A percentile compares a stretch with the other conserved stretches of the same genome.
phyloP scores from a whole-genome alignment of 768 basidiomycete species.

The Terana coerulea region DNA sequence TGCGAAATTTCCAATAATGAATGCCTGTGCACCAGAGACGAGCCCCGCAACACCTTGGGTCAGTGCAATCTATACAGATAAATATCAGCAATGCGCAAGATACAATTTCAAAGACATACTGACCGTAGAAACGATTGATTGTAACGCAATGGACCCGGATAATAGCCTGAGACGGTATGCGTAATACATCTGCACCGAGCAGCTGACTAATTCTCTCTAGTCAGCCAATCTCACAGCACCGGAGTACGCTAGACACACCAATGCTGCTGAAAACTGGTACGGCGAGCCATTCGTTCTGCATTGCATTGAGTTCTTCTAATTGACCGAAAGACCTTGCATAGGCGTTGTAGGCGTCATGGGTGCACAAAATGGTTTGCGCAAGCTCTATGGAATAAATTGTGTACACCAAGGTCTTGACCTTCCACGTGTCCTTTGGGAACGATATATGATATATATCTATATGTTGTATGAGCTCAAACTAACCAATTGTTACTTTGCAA shows the following conservation, averaged over 20 bases:
- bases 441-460: constrained; percentile 12
- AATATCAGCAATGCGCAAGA: not conserved
- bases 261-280: not conserved
- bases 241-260: not conserved
- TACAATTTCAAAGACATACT: not conserved
- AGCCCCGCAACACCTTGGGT: not conserved
- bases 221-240: too few relatives aligned
- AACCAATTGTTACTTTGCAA: not conserved
- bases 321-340: constrained; percentile 25
- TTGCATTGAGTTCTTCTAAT: not conserved
- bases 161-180: not conserved
- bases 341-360: constrained; percentile 21
- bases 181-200: constrained; percentile 1
- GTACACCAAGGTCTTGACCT: constrained; percentile 13
- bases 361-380: constrained; percentile 16
- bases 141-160: not conserved
- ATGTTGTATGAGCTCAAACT: too few relatives aligned
- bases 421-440: constrained; percentile 4
- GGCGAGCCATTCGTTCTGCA: not conserved
- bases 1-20: constrained; percentile 1
- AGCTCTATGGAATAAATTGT: constrained; percentile 1
- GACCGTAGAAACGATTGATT: too few relatives aligned
- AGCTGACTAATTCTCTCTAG: too few relatives aligned
- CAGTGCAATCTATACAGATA: not conserved
- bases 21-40: not conserved